These are phyloP conservation scores for Rhododendron mucronatum DNA, from an alignment of 148 eudicot genomes.

Conservation along the genomic window DNA sequence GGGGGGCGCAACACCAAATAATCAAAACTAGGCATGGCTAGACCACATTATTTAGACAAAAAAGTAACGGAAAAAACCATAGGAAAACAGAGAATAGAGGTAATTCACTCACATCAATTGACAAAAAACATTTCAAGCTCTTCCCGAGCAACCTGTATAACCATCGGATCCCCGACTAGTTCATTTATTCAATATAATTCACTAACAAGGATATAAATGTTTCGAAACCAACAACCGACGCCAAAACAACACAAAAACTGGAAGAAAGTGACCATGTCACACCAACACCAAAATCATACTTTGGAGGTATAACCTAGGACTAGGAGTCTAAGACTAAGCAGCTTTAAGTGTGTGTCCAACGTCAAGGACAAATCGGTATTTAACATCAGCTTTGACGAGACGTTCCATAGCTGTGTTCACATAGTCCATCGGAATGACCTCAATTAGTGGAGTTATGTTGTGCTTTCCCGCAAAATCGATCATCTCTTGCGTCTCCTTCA, in stretches of 20 bases:
- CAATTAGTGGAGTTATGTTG: not conserved
- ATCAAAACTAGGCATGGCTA: too few relatives aligned
- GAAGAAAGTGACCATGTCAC: not conserved
- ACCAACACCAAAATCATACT: not conserved
- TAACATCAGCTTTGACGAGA: not conserved
- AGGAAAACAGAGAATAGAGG: not conserved
- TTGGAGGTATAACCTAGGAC: not conserved
- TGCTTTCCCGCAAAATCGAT: not conserved
- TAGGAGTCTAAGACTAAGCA: not conserved
- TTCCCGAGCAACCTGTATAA: not conserved
- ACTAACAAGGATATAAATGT: not conserved
- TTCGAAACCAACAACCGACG: not conserved
- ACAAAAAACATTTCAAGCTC: not conserved
- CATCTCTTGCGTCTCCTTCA: not conserved
- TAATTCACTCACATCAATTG: not conserved
- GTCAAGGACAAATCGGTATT: not conserved
- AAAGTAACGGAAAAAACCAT: not conserved
- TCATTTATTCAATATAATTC: not conserved
- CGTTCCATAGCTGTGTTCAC: conserved; percentile 2
- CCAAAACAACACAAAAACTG: not conserved
- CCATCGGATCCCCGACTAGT: not conserved
- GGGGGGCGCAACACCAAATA: too few relatives aligned
- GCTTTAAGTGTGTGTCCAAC: not conserved
- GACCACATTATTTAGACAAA: too few relatives aligned
- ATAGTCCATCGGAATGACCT: not conserved